phyloP scores from a whole-genome alignment of 2,329 filamentous ascomycete species.

The Aspergillus fumigatiaffinis region DNA sequence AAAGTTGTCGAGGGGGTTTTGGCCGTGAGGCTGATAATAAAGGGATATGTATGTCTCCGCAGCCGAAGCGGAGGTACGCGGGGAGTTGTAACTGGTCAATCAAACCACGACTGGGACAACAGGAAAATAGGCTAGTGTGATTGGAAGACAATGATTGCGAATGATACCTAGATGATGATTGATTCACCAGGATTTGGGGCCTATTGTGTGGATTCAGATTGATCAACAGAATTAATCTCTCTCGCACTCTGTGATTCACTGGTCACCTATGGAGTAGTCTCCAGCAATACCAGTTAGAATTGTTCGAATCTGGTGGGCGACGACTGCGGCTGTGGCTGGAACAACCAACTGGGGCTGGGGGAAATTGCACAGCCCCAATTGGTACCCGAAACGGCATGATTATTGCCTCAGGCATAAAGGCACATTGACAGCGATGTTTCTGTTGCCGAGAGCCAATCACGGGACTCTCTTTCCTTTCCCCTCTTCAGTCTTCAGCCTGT shows the following conservation, averaged over 20 bases:
- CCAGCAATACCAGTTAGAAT: not conserved
- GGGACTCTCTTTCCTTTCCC: slow-evolving; percentile 9
- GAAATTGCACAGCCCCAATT: slow-evolving; percentile 6
- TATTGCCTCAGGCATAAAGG: slow-evolving; percentile 6
- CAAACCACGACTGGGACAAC: not conserved
- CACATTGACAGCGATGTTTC: slow-evolving; percentile 6
- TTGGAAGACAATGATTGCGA: not conserved
- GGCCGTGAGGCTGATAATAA: slow-evolving; percentile 6
- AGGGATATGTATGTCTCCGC: slow-evolving; percentile 18
- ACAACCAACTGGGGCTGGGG: not conserved
- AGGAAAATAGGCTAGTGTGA: not conserved
- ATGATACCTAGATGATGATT: not conserved
- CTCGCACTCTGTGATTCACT: not conserved
- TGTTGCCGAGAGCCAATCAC: slow-evolving; percentile 13
- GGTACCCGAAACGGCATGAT: not conserved
- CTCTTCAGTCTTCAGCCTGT: slow-evolving; percentile 17
- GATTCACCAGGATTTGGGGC: not conserved
- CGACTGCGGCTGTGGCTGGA: slow-evolving; percentile 2
- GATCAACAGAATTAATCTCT: not conserved
- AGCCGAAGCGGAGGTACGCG: slow-evolving; percentile 10
- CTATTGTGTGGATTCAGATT: not conserved
- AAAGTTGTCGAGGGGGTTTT: not conserved
- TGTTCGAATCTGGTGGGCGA: not conserved
- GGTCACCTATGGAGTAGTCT: not conserved
- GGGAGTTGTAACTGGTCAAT: not conserved